A percentile compares a stretch with the other conserved stretches of the same genome.
Conservation (phyloP, 2,329 filamentous ascomycete genomes). For the Cladosporium sp. region DNA sequence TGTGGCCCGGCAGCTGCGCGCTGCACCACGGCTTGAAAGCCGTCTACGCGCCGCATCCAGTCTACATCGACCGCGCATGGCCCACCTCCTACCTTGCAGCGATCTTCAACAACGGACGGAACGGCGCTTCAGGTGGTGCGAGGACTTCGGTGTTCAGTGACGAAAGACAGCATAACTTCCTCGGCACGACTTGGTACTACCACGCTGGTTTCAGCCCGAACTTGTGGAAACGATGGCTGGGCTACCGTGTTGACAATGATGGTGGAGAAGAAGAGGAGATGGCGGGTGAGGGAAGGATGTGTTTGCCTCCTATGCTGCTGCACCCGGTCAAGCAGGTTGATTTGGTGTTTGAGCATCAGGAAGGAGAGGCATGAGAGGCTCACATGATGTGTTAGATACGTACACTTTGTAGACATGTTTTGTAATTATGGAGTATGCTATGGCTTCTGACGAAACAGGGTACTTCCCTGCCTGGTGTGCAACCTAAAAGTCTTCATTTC, state of each 20-base stretch:
- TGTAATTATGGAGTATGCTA: too few relatives aligned
- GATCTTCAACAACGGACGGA: conserved; percentile 53
- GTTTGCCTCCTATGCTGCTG: conserved; percentile 42
- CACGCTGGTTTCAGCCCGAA: conserved; percentile 50
- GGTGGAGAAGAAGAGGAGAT: conserved; percentile 44
- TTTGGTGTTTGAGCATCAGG: conserved; percentile 36
- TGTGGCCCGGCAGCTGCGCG: conserved; percentile 69
- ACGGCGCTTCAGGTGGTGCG: conserved; percentile 47
- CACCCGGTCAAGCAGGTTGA: conserved; percentile 48
- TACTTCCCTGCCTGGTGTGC: too few relatives aligned
- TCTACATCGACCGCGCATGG: conserved; percentile 55
- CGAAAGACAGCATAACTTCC: conserved; percentile 51
- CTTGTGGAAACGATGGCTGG: conserved; percentile 54
- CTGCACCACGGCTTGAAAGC: conserved; percentile 75
- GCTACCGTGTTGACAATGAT: conserved; percentile 49
- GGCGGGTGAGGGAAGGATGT: conserved; percentile 44
- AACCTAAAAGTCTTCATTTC: too few relatives aligned
- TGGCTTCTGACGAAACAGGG: too few relatives aligned
- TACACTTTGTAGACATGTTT: too few relatives aligned
- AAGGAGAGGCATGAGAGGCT: conserved; percentile 11
- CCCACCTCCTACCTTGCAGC: conserved; percentile 50
- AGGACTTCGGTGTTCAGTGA: conserved; percentile 48
- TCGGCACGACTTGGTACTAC: conserved; percentile 52
- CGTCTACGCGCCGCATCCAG: conserved; percentile 59
- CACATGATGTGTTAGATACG: background rate